These are phyloP conservation scores for Acorus gramineus DNA, from an alignment of 106 monocot species.

Conservation along the genomic window DNA sequence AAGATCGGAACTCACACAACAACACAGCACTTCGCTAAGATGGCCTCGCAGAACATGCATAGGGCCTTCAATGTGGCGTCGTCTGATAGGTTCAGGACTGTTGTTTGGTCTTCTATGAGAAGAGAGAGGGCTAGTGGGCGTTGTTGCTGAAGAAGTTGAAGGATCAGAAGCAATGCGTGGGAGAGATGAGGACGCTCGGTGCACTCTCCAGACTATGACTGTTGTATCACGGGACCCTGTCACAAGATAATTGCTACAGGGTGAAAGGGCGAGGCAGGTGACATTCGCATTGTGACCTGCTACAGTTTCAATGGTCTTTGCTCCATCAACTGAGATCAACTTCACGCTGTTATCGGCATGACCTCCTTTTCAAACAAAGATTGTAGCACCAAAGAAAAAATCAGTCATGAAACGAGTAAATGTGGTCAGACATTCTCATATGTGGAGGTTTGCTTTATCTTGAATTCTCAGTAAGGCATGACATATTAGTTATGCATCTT, in stretches of 20 bases:
- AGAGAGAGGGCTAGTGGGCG: constrained; percentile 35
- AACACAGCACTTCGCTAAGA: constrained; percentile 65
- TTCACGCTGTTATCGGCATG: constrained; percentile 92
- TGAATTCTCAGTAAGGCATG: too few species aligned
- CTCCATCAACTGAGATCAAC: constrained; percentile 68
- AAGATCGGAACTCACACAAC: constrained; percentile 63
- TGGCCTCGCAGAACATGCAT: constrained; percentile 85
- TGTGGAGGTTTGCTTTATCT: too few species aligned
- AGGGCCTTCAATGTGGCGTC: constrained; percentile 73
- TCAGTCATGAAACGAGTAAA: background rate
- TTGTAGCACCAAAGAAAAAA: background rate
- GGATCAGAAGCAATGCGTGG: constrained; percentile 28
- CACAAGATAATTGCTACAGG: constrained; percentile 63
- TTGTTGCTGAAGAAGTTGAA: constrained; percentile 20
- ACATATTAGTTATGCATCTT: too few species aligned
- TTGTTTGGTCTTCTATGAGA: constrained; percentile 13
- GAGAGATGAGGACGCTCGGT: constrained; percentile 18
- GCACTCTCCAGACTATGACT: constrained; percentile 81
- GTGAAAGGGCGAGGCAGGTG: constrained; percentile 71
- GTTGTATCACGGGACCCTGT: constrained; percentile 91
- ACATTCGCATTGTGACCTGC: constrained; percentile 72
- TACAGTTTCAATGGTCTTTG: constrained; percentile 88
- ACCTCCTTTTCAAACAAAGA: constrained; percentile 36
- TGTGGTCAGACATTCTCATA: too few species aligned
- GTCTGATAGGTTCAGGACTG: constrained; percentile 15